These are phyloP conservation scores for Cladosporium velox DNA, from an alignment of 2,329 filamentous ascomycete genomes.

Conservation along the genomic window DNA sequence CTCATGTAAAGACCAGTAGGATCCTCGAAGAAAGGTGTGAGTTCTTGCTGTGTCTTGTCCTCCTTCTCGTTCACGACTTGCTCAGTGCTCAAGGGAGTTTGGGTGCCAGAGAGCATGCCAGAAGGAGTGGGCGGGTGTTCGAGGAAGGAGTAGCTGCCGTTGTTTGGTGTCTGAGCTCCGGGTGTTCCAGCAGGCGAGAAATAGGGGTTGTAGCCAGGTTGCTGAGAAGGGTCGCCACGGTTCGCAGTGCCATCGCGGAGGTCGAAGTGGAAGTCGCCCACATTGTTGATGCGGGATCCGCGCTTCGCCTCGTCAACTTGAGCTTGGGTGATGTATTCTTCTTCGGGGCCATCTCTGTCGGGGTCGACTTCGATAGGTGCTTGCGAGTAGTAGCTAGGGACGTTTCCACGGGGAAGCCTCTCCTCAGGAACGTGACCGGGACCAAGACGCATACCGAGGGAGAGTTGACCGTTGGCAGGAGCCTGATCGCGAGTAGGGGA, in stretches of 20 bases:
- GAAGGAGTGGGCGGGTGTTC: slow-evolving; percentile 32
- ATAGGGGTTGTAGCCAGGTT: slow-evolving; percentile 25
- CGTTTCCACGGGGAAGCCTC: slow-evolving; percentile 11
- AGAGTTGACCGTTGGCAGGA: slow-evolving; percentile 30
- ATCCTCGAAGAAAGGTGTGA: slow-evolving; percentile 69
- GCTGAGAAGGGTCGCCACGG: slow-evolving; percentile 9
- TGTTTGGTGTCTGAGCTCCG: slow-evolving; percentile 27
- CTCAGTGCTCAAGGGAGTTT: slow-evolving; percentile 53
- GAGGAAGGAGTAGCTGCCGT: slow-evolving; percentile 31
- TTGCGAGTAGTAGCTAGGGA: slow-evolving; percentile 20
- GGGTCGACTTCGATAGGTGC: background rate
- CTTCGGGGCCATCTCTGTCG: slow-evolving; percentile 23
- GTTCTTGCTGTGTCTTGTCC: slow-evolving; percentile 61
- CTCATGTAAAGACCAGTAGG: slow-evolving; percentile 62
- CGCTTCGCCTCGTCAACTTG: slow-evolving; percentile 37
- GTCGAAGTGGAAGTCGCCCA: slow-evolving; percentile 34
- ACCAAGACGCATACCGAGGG: slow-evolving; percentile 35
- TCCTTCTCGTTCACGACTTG: slow-evolving; percentile 64
- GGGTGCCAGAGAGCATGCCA: slow-evolving; percentile 22
- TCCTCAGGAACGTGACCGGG: slow-evolving; percentile 30
- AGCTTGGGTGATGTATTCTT: slow-evolving; percentile 37
- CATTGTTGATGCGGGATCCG: slow-evolving; percentile 30
- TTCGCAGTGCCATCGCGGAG: slow-evolving; percentile 34
- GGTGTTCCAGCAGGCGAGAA: slow-evolving; percentile 27
- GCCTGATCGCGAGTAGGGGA: slow-evolving; percentile 35